Conservation (phyloP, 2,329 filamentous ascomycete genomes). For the Metarhizium brunneum region DNA sequence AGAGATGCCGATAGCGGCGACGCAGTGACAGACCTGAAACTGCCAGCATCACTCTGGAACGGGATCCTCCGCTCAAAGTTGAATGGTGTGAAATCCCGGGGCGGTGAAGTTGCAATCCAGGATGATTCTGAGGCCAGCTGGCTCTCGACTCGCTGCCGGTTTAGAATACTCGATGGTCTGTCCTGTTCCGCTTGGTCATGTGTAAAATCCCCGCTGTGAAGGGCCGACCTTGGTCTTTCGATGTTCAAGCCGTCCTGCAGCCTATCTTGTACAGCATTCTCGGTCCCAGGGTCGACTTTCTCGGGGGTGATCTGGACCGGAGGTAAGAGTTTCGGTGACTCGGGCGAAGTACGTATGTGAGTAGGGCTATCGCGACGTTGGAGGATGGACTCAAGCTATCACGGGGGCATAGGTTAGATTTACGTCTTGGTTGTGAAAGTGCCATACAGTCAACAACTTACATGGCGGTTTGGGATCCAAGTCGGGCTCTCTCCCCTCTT, state of each 20-base stretch:
- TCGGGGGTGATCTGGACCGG: conserved; percentile 39
- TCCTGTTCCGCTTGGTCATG: conserved; percentile 19
- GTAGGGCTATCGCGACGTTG: conserved; percentile 14
- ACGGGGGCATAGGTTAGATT: not conserved
- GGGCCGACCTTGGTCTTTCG: conserved; percentile 70
- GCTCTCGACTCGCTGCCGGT: not conserved
- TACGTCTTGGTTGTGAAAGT: not conserved
- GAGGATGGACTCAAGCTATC: conserved; percentile 29
- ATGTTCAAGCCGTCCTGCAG: conserved; percentile 54
- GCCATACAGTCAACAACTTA: conserved; percentile 22
- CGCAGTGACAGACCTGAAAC: conserved; percentile 32
- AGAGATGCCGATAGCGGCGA: conserved; percentile 63
- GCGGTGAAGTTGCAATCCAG: conserved; percentile 50
- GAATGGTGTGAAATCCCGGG: conserved; percentile 40
- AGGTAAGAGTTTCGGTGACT: conserved; percentile 32
- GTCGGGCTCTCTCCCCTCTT: conserved; percentile 70
- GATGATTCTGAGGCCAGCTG: conserved; percentile 8
- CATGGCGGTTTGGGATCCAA: conserved; percentile 60
- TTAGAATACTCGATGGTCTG: conserved; percentile 2
- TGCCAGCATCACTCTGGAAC: conserved; percentile 22
- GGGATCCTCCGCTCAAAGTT: conserved; percentile 27
- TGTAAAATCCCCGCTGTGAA: conserved; percentile 61
- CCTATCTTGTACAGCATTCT: conserved; percentile 25
- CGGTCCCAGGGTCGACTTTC: conserved; percentile 20
- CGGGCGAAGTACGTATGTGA: conserved; percentile 22